Conservation (phyloP, 2,329 filamentous ascomycete species). For the Cordyceps cicadae region DNA sequence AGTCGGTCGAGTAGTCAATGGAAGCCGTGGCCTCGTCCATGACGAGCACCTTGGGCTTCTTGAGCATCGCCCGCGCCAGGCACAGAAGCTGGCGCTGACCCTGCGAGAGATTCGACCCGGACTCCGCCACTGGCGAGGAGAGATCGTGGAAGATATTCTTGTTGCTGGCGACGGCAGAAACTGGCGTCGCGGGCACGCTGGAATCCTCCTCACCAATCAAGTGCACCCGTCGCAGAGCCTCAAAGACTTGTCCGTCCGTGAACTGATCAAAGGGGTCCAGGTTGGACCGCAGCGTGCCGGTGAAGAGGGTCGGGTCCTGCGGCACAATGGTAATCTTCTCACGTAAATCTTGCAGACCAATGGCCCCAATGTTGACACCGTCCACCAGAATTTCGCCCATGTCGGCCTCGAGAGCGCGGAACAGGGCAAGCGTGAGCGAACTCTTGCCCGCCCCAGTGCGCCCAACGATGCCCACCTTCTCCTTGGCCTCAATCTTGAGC, state of each 20-base stretch:
- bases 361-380: slow-evolving; percentile 77
- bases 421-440: slow-evolving; percentile 84
- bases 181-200: slow-evolving; percentile 21
- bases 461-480: slow-evolving; percentile 95
- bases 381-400: slow-evolving; percentile 85
- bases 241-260: slow-evolving; percentile 84
- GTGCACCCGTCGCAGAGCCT: slow-evolving; percentile 77
- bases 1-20: slow-evolving; percentile 92
- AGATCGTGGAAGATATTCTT: slow-evolving; percentile 88
- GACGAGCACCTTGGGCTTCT: slow-evolving; percentile 84
- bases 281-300: slow-evolving; percentile 83
- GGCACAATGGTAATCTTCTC: slow-evolving; percentile 96
- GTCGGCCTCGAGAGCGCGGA: slow-evolving; percentile 88
- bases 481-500: slow-evolving; percentile 75
- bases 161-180: slow-evolving; percentile 53
- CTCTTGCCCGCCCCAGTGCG: slow-evolving; percentile 95
- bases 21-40: slow-evolving; percentile 99
- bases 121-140: slow-evolving; percentile 74
- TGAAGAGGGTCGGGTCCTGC: slow-evolving; percentile 92
- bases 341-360: slow-evolving; percentile 87
- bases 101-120: slow-evolving; percentile 88
- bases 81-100: slow-evolving; percentile 93
- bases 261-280: slow-evolving; percentile 87
- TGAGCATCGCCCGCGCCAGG: slow-evolving; percentile 84
- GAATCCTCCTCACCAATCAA: slow-evolving; percentile 59